Evolutionary conservation across 257 asterid genomes (phyloP), one percentile per base, ranked within the genome.

Genomic region (Capsicum rhomboideum): DNA sequence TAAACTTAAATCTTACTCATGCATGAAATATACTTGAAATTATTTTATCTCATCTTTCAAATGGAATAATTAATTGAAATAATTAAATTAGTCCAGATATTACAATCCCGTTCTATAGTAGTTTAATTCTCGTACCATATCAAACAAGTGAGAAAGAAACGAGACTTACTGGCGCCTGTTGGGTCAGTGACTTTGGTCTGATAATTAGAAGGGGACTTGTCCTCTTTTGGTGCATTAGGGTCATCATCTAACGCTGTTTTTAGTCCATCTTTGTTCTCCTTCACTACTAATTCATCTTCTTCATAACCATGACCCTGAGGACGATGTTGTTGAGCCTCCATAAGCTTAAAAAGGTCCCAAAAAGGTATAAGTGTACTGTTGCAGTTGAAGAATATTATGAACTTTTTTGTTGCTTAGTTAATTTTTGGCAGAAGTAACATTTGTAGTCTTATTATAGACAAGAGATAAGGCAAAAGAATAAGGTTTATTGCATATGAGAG

Each of bases 141-240:
- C 37, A 34, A 5, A 34, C 0, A 5, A 34, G 37, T 34, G 37
- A 34, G 37, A 34, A 34, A 34, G 37, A 34, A 34, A 34, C 37
- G 37, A 34, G 37, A 34, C 37, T 26, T 88, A 91, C 97, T 93
- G 59, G 78, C 56, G 3, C 88, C 89, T 0, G 95, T 89, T 6
- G 97, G 96, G 88, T 94, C 97, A 42, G 69, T 12, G 10, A 86
- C 91, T 85, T 95, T 94, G 74, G 90, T 17, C 82, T 94, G 88
- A 80, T 95, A 89, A 85, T 92, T 94, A 0, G 92, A 85, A 54
- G 90, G 58, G 1, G 10, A 17, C 0, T 78, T 75, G 0, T 75
- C 80, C 34, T 49, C 78, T 42, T 79, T 85, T 0, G 89, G 90
- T 7, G 88, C 54, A 20, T 93, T 90, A 49, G 94, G 95, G 83